Evolutionary conservation across 1,139 yeast species (phyloP), one percentile per base, ranked within the genome.

Genomic region (Lodderomyces margitis): DNA sequence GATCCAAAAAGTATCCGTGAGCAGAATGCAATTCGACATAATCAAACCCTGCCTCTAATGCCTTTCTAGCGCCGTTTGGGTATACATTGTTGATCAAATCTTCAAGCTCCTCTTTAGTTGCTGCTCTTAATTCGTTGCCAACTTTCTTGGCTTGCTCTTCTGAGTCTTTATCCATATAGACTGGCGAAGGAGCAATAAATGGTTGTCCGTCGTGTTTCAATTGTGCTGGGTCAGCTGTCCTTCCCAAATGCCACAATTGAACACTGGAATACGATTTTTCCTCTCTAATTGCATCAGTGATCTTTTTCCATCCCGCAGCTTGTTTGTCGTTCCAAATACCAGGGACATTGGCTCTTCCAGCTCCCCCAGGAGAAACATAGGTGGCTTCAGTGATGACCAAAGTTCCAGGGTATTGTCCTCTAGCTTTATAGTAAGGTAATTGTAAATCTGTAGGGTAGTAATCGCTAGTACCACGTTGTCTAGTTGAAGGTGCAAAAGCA

Each of bases 21-120:
- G 88, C 91, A 37, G 66, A 66, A 54, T 83, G 91, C 41, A 84
- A 55, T 60, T 84, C 87, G 27, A 84, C 71, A 50, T 81, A 81
- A 55, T 84, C 91, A 46, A 81, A 81, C 10, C 89, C 88, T 8
- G 84, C 83, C 3, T 57, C 67, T 30, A 78, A 47, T 2, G 82
- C 77, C 37, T 65, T 64, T 48, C 59, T 61, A 23, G 81, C 80
- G 5, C 80, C 80, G 1, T 50, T 47, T 2, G 62, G 68, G 49
- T 58, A 75, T 17, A 56, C 55, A 33, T 61, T 60, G 44, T 62
- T 47, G 17, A 73, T 58, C 40, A 64, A 54, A 33, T 61, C 56
- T 42, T 69, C 57, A 54, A 80, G 64, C 46, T 78, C 83, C 12
- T 60, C 69, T n/a, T 47, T 47, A 14, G 80, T 70, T 38, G 71